A percentile compares a stretch with the other conserved stretches of the same genome.
Conservation (phyloP, 1,284 basidiomycete genomes). For the Sporisorium scitamineum region DNA sequence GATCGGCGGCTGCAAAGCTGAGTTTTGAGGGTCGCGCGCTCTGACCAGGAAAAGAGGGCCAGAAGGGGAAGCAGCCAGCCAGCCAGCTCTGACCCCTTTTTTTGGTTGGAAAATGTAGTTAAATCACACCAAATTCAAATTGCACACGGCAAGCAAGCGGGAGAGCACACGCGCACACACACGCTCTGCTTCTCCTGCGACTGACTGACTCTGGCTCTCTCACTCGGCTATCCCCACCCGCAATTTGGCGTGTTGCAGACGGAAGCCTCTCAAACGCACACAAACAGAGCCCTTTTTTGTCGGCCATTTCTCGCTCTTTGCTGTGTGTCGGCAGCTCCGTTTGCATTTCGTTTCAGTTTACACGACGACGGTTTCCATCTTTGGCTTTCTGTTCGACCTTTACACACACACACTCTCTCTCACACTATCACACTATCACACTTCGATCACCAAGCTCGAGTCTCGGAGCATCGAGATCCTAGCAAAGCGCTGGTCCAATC, state of each 20-base stretch:
- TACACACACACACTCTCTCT: not conserved
- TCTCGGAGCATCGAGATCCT: not conserved
- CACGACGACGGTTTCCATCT: not conserved
- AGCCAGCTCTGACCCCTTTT: slow-evolving; percentile 2
- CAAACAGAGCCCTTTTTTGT: too few species aligned
- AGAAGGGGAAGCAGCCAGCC: not conserved
- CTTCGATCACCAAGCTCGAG: not conserved
- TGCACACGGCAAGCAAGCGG: too few species aligned
- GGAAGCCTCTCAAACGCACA: too few species aligned
- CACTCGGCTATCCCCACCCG: slow-evolving; percentile 8
- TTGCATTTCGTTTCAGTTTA: slow-evolving; percentile 1
- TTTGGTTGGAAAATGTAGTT: not conserved
- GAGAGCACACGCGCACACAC: too few species aligned
- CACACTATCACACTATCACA: too few species aligned
- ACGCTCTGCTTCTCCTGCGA: not conserved
- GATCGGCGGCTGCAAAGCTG: slow-evolving; percentile 1
- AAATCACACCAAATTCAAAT: too few species aligned
- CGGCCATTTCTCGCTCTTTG: too few species aligned
- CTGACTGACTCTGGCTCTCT: not conserved
- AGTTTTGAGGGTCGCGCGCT: not conserved
- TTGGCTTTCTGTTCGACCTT: not conserved
- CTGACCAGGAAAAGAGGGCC: not conserved
- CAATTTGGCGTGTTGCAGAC: too few species aligned
- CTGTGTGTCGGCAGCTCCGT: not conserved
- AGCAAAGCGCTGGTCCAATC: not conserved